A percentile compares a stretch with the other conserved stretches of the same genome.
Conservation (phyloP, 2,329 filamentous ascomycete genomes). For the Verticillium alfalfae region DNA sequence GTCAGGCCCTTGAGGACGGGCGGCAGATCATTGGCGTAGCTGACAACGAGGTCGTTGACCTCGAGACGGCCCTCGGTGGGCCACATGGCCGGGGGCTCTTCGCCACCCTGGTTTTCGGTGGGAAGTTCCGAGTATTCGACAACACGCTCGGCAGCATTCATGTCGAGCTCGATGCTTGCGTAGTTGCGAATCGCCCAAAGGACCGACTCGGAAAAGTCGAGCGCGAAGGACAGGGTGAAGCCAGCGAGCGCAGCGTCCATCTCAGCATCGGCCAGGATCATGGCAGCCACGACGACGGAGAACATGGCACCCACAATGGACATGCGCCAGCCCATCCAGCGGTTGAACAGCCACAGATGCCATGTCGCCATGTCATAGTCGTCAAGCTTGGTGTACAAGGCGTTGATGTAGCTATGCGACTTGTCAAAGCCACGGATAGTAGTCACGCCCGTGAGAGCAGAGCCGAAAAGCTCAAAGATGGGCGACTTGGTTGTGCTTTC, state of each 20-base stretch:
- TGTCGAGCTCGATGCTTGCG: conserved; percentile 67
- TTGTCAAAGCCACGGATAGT: conserved; percentile 76
- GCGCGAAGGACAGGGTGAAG: conserved; percentile 68
- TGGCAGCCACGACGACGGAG: conserved; percentile 55
- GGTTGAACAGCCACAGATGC: conserved; percentile 67
- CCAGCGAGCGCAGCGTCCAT: conserved; percentile 69
- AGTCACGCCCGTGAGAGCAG: conserved; percentile 64
- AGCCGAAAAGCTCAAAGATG: conserved; percentile 74
- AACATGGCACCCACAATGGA: conserved; percentile 64
- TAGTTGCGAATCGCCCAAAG: conserved; percentile 64
- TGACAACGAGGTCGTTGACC: conserved; percentile 65
- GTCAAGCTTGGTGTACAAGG: conserved; percentile 67
- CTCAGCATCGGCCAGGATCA: conserved; percentile 55
- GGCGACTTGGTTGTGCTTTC: conserved; percentile 74
- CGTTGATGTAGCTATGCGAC: conserved; percentile 56
- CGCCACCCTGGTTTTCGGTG: conserved; percentile 60
- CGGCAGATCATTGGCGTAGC: conserved; percentile 66
- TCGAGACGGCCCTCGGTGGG: conserved; percentile 68
- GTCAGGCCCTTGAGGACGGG: conserved; percentile 65
- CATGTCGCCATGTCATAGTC: conserved; percentile 60
- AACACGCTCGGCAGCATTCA: conserved; percentile 74
- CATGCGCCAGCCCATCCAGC: conserved; percentile 74
- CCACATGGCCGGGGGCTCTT: conserved; percentile 64
- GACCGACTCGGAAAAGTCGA: conserved; percentile 61
- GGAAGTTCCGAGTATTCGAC: conserved; percentile 67